Evolutionary conservation across 371 early-diverging fungal species (phyloP), one percentile per base, ranked within the genome.

Genomic region (Mucor plumbeus): DNA sequence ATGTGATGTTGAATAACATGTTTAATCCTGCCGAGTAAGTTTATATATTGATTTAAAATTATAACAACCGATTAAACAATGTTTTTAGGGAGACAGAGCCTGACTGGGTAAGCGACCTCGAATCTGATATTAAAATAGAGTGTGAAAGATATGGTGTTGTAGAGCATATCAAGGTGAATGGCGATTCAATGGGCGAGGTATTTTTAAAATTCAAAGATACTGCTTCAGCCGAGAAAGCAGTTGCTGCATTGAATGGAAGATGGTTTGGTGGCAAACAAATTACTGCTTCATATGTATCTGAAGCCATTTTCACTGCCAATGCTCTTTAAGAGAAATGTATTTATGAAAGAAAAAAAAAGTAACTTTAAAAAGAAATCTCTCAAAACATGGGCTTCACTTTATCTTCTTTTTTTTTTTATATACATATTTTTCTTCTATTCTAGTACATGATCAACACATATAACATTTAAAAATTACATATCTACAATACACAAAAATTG

Each of bases 1-100:
- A 87, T 59, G 79, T 95, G n/a, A 76, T 93, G 74, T 76, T 98
- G 69, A 90, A 63, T n/a, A 95, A 97, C 68, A 96, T 97, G 97
- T 97, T 96, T 71, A 88, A 96, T 58, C 95, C 96, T 17, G 88
- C 79, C 41, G 93, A 94, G 92, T 94, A 89, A 77, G 90, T 82
- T 26, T 26, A 38, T 38, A 38, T 38, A 38, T 26, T 26, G 26
- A 26, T 26, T 26, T 26, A 26, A 26, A 26, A 26, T 26, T 26
- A 3, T 26, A 53, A 53, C 19, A 17, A 26, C 3, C 26, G 1
- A 41, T 10, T 26, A 50, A 19, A 31, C 17, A 19, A 31, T 54
- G 40, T 26, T 73, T 9, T 55, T 77, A 94, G 94, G 63, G 96
- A 95, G 77, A 90, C 91, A 5, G 96, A 92, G 38, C 88, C 90